These are phyloP conservation scores for Zasmidium angulare DNA, from an alignment of 2,329 filamentous ascomycete species.

Conservation along the genomic window DNA sequence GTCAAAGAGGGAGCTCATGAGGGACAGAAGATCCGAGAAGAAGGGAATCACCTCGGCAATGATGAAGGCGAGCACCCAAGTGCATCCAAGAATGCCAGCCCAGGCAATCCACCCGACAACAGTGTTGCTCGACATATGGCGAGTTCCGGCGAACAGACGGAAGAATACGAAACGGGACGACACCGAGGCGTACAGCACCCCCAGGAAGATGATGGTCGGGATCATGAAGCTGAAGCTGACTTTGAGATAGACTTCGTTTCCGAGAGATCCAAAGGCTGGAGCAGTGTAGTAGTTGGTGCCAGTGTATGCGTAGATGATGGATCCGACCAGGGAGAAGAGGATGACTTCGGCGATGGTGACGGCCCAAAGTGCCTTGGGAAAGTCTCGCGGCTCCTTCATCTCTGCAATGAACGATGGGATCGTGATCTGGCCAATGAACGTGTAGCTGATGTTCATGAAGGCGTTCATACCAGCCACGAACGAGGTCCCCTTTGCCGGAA, in stretches of 20 bases:
- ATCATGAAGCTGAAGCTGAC: slow-evolving; percentile 93
- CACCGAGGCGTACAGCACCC: slow-evolving; percentile 86
- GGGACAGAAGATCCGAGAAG: slow-evolving; percentile 72
- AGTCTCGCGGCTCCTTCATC: slow-evolving; percentile 79
- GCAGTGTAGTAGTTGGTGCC: slow-evolving; percentile 86
- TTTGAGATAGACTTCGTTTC: slow-evolving; percentile 76
- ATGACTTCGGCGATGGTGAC: slow-evolving; percentile 87
- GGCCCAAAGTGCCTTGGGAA: slow-evolving; percentile 88
- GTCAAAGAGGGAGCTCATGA: slow-evolving; percentile 88
- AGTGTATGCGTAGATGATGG: slow-evolving; percentile 80
- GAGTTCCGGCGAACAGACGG: slow-evolving; percentile 75
- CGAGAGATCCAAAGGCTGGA: slow-evolving; percentile 82
- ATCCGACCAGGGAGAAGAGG: slow-evolving; percentile 79
- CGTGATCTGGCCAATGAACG: slow-evolving; percentile 93
- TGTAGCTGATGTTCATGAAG: slow-evolving; percentile 94
- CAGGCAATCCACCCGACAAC: slow-evolving; percentile 77
- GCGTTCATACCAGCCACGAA: slow-evolving; percentile 83
- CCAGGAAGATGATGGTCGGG: slow-evolving; percentile 87
- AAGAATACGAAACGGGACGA: slow-evolving; percentile 91
- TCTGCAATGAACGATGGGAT: slow-evolving; percentile 93
- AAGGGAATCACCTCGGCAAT: slow-evolving; percentile 93
- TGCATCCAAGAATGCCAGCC: slow-evolving; percentile 69
- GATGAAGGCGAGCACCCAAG: slow-evolving; percentile 87
- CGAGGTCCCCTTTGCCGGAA: slow-evolving; percentile 69
- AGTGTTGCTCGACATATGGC: slow-evolving; percentile 79